phyloP scores from a whole-genome alignment of 768 basidiomycete genomes.

The Psilocybe subaeruginosa region DNA sequence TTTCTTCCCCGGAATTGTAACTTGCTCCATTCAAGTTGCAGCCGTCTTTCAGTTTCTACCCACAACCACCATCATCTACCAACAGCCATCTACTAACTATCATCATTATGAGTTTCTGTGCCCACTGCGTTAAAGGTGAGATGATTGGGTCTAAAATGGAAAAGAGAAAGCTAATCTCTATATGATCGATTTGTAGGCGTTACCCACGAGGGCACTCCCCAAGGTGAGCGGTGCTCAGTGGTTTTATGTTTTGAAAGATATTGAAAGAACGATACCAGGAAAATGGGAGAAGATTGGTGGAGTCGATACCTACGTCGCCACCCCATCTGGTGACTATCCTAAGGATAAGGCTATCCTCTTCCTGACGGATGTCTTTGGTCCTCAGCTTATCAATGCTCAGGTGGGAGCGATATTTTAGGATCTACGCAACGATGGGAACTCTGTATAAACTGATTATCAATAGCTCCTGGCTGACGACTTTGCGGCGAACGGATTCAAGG shows the following conservation, averaged over 20 bases:
- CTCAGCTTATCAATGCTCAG: constrained; percentile 46
- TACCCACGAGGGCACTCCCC: constrained; percentile 49
- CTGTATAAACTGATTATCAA: neutral
- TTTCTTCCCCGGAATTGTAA: neutral
- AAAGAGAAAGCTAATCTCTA: neutral
- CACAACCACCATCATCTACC: constrained; percentile 7
- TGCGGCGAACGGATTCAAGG: constrained; percentile 49
- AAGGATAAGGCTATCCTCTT: constrained; percentile 61
- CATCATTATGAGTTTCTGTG: constrained; percentile 39
- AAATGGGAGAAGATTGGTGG: constrained; percentile 49
- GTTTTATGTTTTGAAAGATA: neutral
- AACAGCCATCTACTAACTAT: neutral
- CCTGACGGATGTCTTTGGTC: constrained; percentile 56
- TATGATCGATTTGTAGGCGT: constrained; percentile 37
- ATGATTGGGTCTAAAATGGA: neutral
- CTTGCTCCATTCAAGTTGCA: neutral
- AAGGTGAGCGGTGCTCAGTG: constrained; percentile 33
- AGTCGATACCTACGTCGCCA: constrained; percentile 54
- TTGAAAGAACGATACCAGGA: constrained; percentile 33
- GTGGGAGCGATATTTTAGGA: constrained; percentile 30
- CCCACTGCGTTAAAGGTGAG: constrained; percentile 59
- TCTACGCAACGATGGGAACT: neutral
- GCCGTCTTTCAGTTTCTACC: neutral
- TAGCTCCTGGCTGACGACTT: constrained; percentile 46
- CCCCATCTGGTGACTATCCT: constrained; percentile 50